phyloP scores from a whole-genome alignment of 208 protist species.

The Trypanosoma scelopori region DNA sequence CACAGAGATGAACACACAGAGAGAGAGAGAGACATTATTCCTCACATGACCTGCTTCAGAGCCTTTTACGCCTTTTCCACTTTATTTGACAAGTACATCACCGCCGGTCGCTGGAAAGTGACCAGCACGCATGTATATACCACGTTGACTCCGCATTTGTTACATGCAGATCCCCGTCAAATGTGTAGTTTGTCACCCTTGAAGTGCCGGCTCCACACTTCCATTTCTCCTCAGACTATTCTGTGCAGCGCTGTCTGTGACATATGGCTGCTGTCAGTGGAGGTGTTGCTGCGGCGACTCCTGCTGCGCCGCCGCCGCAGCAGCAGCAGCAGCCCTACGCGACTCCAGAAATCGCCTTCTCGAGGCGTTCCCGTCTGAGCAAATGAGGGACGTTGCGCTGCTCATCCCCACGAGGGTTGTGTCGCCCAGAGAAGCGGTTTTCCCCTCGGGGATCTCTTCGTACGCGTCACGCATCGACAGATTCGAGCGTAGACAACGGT shows the following conservation, averaged over 20 bases:
- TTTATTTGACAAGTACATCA: no score
- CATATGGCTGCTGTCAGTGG: conserved; percentile 29
- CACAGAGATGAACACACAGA: no score
- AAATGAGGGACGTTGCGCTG: background rate
- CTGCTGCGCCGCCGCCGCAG: no score
- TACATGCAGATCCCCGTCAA: no score
- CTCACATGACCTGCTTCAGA: no score
- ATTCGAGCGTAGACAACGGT: conserved; percentile 2
- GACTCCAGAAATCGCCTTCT: conserved; percentile 70
- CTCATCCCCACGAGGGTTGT: background rate
- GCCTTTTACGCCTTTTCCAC: no score
- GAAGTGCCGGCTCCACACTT: background rate
- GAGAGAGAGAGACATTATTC: no score
- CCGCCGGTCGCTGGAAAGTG: no score
- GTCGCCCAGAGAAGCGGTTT: background rate
- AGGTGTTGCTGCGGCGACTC: no score
- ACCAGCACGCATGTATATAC: no score
- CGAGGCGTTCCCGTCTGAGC: conserved; percentile 51
- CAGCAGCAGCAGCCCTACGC: conserved; percentile 30
- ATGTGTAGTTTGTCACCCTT: background rate
- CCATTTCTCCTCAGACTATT: background rate
- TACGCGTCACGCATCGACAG: background rate
- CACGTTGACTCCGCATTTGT: no score
- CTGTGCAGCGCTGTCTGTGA: conserved; percentile 17
- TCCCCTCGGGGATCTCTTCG: conserved; percentile 1